A percentile compares a stretch with the other conserved stretches of the same genome.
Conservation (phyloP, 768 basidiomycete species). For the Leucocoprinus leucothites region DNA sequence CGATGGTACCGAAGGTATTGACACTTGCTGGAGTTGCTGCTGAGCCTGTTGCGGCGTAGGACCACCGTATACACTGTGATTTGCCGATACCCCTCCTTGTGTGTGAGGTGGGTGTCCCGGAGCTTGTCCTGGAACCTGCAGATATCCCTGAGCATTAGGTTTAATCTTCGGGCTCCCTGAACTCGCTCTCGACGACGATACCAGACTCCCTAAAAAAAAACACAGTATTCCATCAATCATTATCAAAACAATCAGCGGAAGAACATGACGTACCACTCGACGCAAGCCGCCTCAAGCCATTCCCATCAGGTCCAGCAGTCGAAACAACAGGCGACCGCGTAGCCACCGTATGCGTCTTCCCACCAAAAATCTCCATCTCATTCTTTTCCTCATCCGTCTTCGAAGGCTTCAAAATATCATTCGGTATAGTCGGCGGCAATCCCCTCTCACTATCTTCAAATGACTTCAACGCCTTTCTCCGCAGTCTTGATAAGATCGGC, state of each 20-base stretch:
- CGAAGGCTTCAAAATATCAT: conserved; percentile 60
- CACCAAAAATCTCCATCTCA: conserved; percentile 73
- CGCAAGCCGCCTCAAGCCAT: neutral
- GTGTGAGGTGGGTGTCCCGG: neutral
- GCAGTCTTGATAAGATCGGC: conserved; percentile 65
- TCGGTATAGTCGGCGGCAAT: conserved; percentile 39
- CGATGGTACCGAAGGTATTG: neutral
- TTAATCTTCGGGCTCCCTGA: neutral
- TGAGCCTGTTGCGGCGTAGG: neutral
- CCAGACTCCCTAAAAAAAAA: neutral
- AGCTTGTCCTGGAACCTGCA: conserved; percentile 1
- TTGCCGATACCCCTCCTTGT: neutral
- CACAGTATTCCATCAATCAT: neutral
- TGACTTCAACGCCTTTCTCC: conserved; percentile 55
- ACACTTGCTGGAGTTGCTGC: conserved; percentile 5
- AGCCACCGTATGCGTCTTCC: conserved; percentile 63
- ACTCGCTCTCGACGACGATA: conserved; percentile 4
- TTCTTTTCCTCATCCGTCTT: conserved; percentile 48
- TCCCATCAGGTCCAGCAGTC: no score
- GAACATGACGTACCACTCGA: neutral
- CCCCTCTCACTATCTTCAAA: conserved; percentile 48
- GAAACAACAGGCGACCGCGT: conserved; percentile 34
- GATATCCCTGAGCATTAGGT: neutral
- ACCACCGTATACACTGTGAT: neutral
- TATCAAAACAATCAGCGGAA: neutral